A percentile compares a stretch with the other conserved stretches of the same genome.
Conservation (phyloP, 2,329 filamentous ascomycete species). For the Paradendryphiella salina region DNA sequence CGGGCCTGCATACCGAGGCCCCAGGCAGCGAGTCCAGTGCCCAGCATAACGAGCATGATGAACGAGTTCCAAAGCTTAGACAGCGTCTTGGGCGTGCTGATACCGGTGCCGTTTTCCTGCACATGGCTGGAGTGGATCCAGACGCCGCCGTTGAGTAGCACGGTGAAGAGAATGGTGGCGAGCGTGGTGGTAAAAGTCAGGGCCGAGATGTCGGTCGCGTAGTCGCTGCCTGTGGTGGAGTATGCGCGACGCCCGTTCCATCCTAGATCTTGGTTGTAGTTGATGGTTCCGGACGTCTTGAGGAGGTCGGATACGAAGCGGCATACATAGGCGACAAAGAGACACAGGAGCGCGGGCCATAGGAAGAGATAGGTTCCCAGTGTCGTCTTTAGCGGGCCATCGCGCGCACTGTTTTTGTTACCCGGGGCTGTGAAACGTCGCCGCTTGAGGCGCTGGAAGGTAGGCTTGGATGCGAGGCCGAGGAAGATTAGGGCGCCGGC, state of each 20-base stretch:
- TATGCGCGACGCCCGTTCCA: slow-evolving; percentile 4
- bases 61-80: slow-evolving; percentile 7
- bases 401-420: neutral
- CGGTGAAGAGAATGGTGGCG: slow-evolving; percentile 6
- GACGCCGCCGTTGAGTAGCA: slow-evolving; percentile 4
- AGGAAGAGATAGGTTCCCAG: slow-evolving; percentile 13
- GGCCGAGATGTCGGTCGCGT: neutral
- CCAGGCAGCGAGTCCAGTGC: slow-evolving; percentile 9
- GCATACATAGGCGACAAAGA: slow-evolving; percentile 7
- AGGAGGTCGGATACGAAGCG: slow-evolving; percentile 10
- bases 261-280: neutral
- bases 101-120: slow-evolving; percentile 5
- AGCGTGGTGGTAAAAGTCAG: slow-evolving; percentile 6
- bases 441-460: slow-evolving; percentile 2
- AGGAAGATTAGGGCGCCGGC: slow-evolving; percentile 2
- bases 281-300: slow-evolving; percentile 3
- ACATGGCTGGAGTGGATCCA: slow-evolving; percentile 11
- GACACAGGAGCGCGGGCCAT: slow-evolving; percentile 2
- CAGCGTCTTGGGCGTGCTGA: neutral
- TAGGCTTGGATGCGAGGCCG: slow-evolving; percentile 2
- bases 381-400: slow-evolving; percentile 4
- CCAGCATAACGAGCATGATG: slow-evolving; percentile 8
- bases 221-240: neutral
- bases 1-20: slow-evolving; percentile 1
- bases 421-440: slow-evolving; percentile 1